phyloP scores from a whole-genome alignment of 805 yeast genomes.

The Naumovozyma baii region DNA sequence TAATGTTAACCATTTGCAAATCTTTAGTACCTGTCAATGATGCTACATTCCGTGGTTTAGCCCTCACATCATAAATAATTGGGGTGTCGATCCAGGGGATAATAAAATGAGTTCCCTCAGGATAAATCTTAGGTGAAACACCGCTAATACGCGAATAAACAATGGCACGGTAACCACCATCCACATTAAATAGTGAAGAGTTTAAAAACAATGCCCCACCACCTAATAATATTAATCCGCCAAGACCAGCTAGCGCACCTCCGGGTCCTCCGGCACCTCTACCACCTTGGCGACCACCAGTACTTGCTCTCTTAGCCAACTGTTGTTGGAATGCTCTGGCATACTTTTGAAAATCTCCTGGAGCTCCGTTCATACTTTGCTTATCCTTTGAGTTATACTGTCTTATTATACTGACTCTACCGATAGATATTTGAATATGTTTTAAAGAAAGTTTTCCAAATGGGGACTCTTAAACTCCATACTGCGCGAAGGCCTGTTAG shows the following conservation, averaged over 20 bases:
- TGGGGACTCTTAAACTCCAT: no score
- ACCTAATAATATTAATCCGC: conserved; percentile 50
- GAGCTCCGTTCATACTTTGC: conserved; percentile 20
- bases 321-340: conserved; percentile 42
- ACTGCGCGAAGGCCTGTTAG: no score
- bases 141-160: conserved; percentile 83
- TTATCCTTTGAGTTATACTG: not conserved
- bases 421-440: not conserved
- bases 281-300: conserved; percentile 8
- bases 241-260: conserved; percentile 52
- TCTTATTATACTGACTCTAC: no score
- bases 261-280: conserved; percentile 30
- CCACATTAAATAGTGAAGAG: conserved; percentile 69
- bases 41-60: conserved; percentile 93
- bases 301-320: conserved; percentile 32
- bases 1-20: conserved; percentile 96
- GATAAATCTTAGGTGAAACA: conserved; percentile 68
- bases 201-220: conserved; percentile 47
- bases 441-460: no score
- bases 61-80: conserved; percentile 85
- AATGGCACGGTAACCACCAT: conserved; percentile 98
- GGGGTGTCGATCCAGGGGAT: conserved; percentile 95
- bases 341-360: conserved; percentile 41
- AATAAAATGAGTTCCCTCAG: conserved; percentile 91
- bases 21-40: conserved; percentile 97